Evolutionary conservation across 2,329 filamentous ascomycete species (phyloP).

Genomic region (Fusarium vanettenii): DNA sequence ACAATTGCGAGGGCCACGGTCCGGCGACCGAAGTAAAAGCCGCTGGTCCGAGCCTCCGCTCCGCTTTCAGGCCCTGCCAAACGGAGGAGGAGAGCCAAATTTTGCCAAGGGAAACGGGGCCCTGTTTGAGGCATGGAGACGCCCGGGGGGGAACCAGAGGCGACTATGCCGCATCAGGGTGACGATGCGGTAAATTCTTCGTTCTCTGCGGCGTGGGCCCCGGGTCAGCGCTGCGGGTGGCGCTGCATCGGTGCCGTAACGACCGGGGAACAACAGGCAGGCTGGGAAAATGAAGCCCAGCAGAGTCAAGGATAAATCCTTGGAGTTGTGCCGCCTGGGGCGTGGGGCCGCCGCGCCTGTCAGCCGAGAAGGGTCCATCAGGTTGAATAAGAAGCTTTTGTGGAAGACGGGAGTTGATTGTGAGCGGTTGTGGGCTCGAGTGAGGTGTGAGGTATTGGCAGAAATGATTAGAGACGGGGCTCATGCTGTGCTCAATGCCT

Average conservation of each 20-base stretch:
- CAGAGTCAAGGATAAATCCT: constrained; percentile 11
- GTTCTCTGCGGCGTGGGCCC: constrained; percentile 24
- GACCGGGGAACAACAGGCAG: constrained; percentile 34
- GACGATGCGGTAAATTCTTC: constrained; percentile 43
- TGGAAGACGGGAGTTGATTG: neutral
- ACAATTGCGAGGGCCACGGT: constrained; percentile 36
- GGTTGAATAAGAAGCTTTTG: neutral
- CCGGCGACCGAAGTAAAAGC: constrained; percentile 46
- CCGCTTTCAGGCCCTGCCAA: neutral
- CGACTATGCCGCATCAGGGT: constrained; percentile 37
- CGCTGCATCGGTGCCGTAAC: constrained; percentile 25
- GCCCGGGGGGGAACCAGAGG: constrained; percentile 11
- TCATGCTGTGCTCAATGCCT: neutral
- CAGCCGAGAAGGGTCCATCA: constrained; percentile 16
- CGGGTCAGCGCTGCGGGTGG: constrained; percentile 38
- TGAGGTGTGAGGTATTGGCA: neutral
- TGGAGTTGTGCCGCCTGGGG: constrained; percentile 8
- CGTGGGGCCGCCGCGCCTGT: constrained; percentile 23
- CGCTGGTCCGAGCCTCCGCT: constrained; percentile 40
- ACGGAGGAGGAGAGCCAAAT: constrained; percentile 21
- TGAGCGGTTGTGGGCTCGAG: neutral
- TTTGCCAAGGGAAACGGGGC: constrained; percentile 27
- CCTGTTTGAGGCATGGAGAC: constrained; percentile 38
- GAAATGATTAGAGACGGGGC: neutral
- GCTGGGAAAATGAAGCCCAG: constrained; percentile 26